These are phyloP conservation scores for Pseudogymnoascus sp. DNA, from an alignment of 2,329 filamentous ascomycete species.

Conservation along the genomic window DNA sequence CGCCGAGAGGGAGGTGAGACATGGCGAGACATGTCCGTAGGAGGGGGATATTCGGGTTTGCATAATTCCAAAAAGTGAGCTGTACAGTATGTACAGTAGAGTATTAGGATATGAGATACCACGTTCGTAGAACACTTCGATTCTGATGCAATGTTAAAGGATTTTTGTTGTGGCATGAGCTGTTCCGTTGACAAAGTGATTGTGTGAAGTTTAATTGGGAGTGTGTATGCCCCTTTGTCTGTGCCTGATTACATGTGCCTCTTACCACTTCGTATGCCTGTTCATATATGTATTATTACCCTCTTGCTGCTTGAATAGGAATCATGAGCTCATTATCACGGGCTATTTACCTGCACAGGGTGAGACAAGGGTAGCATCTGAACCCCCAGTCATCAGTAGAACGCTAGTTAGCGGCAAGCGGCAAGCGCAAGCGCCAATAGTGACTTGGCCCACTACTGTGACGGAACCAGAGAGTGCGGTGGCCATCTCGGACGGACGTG, in stretches of 20 bases:
- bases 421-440: constrained; percentile 1
- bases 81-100: constrained; percentile 8
- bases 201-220: neutral
- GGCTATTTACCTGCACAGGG: neutral
- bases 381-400: neutral
- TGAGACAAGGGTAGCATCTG: neutral
- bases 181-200: neutral
- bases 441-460: constrained; percentile 7
- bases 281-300: neutral
- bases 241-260: neutral
- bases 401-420: neutral
- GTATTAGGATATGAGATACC: constrained; percentile 7
- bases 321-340: neutral
- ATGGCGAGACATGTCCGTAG: constrained; percentile 1
- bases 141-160: constrained; percentile 1
- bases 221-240: neutral
- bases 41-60: constrained; percentile 3
- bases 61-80: constrained; percentile 3
- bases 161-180: neutral
- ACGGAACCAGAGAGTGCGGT: constrained; percentile 7
- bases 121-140: constrained; percentile 7
- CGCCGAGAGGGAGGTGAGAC: constrained; percentile 3
- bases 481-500: constrained; percentile 5
- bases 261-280: neutral
- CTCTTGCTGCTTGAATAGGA: neutral